A percentile compares a stretch with the other conserved stretches of the same genome.
Conservation (phyloP, 768 basidiomycete species). For the Mrakia frigida region DNA sequence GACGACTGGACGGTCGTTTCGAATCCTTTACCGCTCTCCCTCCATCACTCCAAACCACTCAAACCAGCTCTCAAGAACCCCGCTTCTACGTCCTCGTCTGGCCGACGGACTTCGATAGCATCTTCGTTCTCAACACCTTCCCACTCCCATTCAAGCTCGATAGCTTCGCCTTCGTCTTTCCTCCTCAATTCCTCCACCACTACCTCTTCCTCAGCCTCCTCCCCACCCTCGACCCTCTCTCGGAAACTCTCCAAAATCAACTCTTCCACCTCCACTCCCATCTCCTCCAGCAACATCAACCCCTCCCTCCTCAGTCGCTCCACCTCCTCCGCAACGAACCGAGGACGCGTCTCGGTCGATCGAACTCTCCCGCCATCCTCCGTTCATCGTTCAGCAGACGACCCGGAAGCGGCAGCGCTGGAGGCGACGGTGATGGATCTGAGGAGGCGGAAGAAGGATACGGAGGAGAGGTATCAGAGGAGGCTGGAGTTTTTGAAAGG, state of each 20-base stretch:
- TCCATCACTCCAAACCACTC: not conserved
- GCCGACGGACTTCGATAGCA: not conserved
- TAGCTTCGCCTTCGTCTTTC: no score
- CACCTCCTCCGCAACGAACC: not conserved
- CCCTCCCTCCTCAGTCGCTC: not conserved
- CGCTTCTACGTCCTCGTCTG: not conserved
- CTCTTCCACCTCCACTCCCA: not conserved
- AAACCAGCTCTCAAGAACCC: slow-evolving; percentile 22
- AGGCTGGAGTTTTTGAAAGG: slow-evolving; percentile 26
- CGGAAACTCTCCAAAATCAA: not conserved
- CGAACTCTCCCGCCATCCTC: not conserved
- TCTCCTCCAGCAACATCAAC: not conserved
- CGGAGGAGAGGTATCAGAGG: slow-evolving; percentile 17
- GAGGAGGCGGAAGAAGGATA: not conserved
- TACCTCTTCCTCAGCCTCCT: not conserved
- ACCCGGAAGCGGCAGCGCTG: not conserved
- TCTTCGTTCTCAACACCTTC: not conserved
- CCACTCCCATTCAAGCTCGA: not conserved
- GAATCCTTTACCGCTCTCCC: not conserved
- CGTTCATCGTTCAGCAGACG: not conserved
- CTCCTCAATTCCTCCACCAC: not conserved
- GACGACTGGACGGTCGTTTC: slow-evolving; percentile 1
- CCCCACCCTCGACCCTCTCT: not conserved
- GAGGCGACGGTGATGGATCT: slow-evolving; percentile 5
- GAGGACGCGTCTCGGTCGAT: not conserved